Percentiles rank a stretch among this genome's conserved stretches.
phyloP scores from a whole-genome alignment of 371 early-diverging fungal genomes.

The Rhizopus sp. region DNA sequence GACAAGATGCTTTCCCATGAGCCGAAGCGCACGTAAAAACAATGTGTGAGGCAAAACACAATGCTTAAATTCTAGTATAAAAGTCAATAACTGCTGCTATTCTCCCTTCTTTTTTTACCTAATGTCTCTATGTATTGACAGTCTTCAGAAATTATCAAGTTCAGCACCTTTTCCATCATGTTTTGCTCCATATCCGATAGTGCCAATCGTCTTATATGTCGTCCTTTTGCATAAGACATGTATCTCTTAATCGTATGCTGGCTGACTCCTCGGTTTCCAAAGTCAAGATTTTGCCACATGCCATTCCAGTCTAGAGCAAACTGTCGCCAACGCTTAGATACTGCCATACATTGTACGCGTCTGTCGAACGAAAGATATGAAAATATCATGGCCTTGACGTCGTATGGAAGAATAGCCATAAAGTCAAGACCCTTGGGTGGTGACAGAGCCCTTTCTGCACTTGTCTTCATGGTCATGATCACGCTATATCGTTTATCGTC shows the following conservation, averaged over 20 bases:
- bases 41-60: slow-evolving; percentile 14
- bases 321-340: slow-evolving; percentile 35
- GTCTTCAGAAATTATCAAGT: slow-evolving; percentile 28
- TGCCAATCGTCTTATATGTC: slow-evolving; percentile 29
- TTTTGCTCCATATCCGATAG: slow-evolving; percentile 14
- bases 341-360: slow-evolving; percentile 34
- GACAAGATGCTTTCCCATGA: slow-evolving; percentile 27
- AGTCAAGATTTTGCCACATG: slow-evolving; percentile 44
- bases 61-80: slow-evolving; percentile 21
- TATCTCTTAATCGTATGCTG: slow-evolving; percentile 21
- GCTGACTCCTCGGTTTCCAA: slow-evolving; percentile 17
- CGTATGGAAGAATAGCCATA: slow-evolving; percentile 34
- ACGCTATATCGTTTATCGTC: slow-evolving; percentile 25
- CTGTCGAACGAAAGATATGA: slow-evolving; percentile 34
- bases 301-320: slow-evolving; percentile 34
- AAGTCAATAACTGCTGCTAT: not conserved
- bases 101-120: slow-evolving; percentile 19
- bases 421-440: slow-evolving; percentile 20
- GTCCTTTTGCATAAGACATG: slow-evolving; percentile 26
- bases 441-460: slow-evolving; percentile 10
- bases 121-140: slow-evolving; percentile 35
- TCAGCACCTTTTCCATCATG: slow-evolving; percentile 19
- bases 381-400: slow-evolving; percentile 37
- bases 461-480: slow-evolving; percentile 7
- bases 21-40: slow-evolving; percentile 22